phyloP scores from a whole-genome alignment of 2,329 filamentous ascomycete species.

The Diplodia seriata region DNA sequence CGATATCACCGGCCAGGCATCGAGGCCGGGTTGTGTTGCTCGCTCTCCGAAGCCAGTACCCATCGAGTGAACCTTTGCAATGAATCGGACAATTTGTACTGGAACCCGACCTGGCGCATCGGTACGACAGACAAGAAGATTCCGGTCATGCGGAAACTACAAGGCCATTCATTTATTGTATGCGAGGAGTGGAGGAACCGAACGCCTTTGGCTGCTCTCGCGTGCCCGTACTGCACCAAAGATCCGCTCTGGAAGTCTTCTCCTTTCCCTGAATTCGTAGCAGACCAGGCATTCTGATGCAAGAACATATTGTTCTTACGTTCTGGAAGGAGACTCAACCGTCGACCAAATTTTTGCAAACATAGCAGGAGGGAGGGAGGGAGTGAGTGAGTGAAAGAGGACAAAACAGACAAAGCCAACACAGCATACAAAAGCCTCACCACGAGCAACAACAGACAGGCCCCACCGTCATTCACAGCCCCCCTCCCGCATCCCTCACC shows the following conservation, averaged over 20 bases:
- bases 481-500: constrained; percentile 24
- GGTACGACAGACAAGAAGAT: background rate
- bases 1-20: too few relatives aligned
- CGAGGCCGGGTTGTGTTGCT: background rate
- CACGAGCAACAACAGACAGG: background rate
- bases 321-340: background rate
- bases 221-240: too few relatives aligned
- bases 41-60: background rate
- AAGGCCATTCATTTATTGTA: background rate
- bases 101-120: background rate
- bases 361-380: too few relatives aligned
- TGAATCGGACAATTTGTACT: background rate
- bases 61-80: background rate
- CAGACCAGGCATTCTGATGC: too few relatives aligned
- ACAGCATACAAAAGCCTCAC: background rate
- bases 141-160: background rate
- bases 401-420: background rate
- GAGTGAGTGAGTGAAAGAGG: background rate
- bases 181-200: background rate
- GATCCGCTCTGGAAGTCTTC: too few relatives aligned
- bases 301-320: background rate
- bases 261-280: too few relatives aligned
- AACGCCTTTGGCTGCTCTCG: too few relatives aligned
- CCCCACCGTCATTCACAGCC: background rate
- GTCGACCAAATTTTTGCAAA: too few relatives aligned